Evolutionary conservation across 371 early-diverging fungal species (phyloP).

Genomic region (Batrachochytrium dendrobatidis): DNA sequence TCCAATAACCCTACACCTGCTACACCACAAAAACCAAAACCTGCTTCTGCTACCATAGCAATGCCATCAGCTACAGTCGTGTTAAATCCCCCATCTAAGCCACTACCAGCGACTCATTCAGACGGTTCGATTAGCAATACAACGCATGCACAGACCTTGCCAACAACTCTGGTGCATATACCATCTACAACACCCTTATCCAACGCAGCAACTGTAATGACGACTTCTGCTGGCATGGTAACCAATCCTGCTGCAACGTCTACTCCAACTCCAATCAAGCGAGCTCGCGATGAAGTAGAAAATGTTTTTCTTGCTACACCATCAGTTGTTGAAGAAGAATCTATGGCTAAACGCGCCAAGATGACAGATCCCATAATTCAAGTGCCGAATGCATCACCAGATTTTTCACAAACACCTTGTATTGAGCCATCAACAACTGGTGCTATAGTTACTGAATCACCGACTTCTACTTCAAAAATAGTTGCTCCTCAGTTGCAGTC

Average conservation of each 20-base stretch:
- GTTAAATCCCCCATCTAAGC: not conserved
- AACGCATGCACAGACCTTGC: too few species aligned
- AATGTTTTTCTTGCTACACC: conserved; percentile 1
- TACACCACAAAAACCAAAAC: not conserved
- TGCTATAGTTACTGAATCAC: too few species aligned
- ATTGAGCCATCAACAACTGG: too few species aligned
- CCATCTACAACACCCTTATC: not conserved
- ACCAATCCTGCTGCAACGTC: not conserved
- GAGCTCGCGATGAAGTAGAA: not conserved
- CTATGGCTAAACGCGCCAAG: not conserved
- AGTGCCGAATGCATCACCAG: too few species aligned
- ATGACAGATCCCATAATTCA: not conserved
- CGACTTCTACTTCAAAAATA: too few species aligned
- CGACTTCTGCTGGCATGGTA: not conserved
- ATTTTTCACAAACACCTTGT: too few species aligned
- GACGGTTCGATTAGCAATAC: too few species aligned
- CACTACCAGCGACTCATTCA: not conserved
- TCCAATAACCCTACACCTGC: not conserved
- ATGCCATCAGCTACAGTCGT: not conserved
- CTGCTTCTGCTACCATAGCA: not conserved
- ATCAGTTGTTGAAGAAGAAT: not conserved
- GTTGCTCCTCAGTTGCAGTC: too few species aligned
- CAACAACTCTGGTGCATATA: not conserved
- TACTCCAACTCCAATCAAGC: not conserved
- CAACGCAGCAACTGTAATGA: not conserved